Percentiles rank a stretch among this genome's conserved stretches.
Evolutionary conservation across 495 filamentous ascomycete species (phyloP).

Genomic region (Daldinia loculata): DNA sequence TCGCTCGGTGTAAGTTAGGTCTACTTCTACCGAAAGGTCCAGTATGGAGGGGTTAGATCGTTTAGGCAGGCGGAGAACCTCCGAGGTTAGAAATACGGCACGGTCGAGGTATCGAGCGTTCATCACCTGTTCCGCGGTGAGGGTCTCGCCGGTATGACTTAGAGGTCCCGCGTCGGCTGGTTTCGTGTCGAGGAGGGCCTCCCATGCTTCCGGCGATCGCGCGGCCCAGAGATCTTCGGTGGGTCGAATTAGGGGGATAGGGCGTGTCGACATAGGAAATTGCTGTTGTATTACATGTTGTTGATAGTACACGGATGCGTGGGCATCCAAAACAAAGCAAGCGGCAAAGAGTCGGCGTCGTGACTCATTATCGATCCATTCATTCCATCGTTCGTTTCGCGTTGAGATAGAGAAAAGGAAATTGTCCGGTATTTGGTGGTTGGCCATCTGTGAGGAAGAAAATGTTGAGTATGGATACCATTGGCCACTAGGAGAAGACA

Average conservation of each 20-base stretch:
- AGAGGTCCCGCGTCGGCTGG: constrained; percentile 39
- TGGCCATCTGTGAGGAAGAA: constrained; percentile 54
- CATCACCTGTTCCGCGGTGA: constrained; percentile 46
- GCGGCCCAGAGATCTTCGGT: constrained; percentile 54
- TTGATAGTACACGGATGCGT: constrained; percentile 60
- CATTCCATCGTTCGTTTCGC: constrained; percentile 52
- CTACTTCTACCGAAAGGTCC: constrained; percentile 41
- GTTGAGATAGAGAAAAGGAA: constrained; percentile 38
- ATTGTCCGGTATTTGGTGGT: constrained; percentile 44
- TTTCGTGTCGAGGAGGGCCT: constrained; percentile 35
- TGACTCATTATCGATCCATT: constrained; percentile 59
- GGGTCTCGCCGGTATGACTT: constrained; percentile 40
- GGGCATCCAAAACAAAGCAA: constrained; percentile 62
- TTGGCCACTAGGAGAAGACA: constrained; percentile 45
- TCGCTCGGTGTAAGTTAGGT: constrained; percentile 45
- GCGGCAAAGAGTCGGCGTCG: constrained; percentile 58
- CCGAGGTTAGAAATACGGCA: constrained; percentile 49
- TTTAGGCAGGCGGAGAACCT: constrained; percentile 52
- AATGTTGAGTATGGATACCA: constrained; percentile 57
- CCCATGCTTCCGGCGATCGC: constrained; percentile 49
- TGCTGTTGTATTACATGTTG: constrained; percentile 43
- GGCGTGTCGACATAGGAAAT: constrained; percentile 41
- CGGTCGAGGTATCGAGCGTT: constrained; percentile 46
- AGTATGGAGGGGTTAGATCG: constrained; percentile 44
- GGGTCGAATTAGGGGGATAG: constrained; percentile 50